Base-by-base conservation (phyloP, 257 asterid species). In the Solanum pinnatisectum region DNA sequence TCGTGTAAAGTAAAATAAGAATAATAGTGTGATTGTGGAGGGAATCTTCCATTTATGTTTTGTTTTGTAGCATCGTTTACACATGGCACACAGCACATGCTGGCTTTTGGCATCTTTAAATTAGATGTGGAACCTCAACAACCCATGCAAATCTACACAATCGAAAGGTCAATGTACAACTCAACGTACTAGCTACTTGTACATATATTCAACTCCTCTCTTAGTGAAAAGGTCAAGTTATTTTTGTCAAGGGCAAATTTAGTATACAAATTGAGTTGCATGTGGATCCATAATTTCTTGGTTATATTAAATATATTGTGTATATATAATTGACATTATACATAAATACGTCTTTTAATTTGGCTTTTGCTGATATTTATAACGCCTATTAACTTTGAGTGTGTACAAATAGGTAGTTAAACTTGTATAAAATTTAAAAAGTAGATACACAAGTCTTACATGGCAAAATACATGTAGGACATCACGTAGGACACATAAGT, bases 51-150 rank as follows among this genome's bases (percentile, higher is more conserved):
- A 44, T 40, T 56, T 84, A 36, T 81, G 85, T 88, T 92, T 92
- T 90, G 93, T 91, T 90, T 90, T 76, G 88, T 90, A 90, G 94
- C 93, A 84, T 85, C 87, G 87, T 59, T 77, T 88, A 87, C 93
- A 91, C 94, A 94, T 91, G 94, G 40, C 89, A 78, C 77, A 78
- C 70, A 70, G 60, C 91, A 88, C 92, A 90, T 88, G 94, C 91
- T 89, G 87, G 84, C 90, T 70, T 90, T 92, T 90, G 87, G 90
- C 60, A 85, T 82, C 89, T 90, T 89, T 87, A 79, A 72, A 73
- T 15, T 18, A 52, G 84, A 83, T 89, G 71, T 35, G 60, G 85
- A 10, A 71, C 81, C 36, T 36, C 81, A 30, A 56, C 49, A n/a
- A 8, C 30, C 67, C 39, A 27, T 40, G 36, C 59, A 68, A 37